Conservation (phyloP, 257 asterid genomes). For the Gardenia jasminoides region DNA sequence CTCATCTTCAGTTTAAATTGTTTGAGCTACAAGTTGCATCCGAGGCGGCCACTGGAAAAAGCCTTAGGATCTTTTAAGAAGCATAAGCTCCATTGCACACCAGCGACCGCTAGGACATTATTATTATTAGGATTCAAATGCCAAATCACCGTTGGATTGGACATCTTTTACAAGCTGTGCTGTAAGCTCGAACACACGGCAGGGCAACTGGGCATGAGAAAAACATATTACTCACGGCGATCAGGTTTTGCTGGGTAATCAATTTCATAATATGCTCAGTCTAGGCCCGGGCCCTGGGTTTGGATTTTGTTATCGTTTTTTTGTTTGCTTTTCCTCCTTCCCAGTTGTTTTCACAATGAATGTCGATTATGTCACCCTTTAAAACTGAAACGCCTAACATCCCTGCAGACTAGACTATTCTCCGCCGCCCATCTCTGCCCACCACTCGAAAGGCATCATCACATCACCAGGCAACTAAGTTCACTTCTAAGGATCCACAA, state of each 20-base stretch:
- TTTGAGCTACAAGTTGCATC: not conserved
- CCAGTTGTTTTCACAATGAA: not conserved
- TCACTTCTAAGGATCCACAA: not conserved
- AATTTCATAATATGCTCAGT: not conserved
- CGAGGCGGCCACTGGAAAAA: not conserved
- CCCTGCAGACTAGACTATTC: not conserved
- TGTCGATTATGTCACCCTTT: too few species aligned
- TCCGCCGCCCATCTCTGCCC: not conserved
- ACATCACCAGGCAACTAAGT: not conserved
- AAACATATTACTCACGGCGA: not conserved
- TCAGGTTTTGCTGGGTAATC: not conserved
- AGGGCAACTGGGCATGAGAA: not conserved
- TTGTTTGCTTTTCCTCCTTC: not conserved
- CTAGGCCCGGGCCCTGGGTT: not conserved
- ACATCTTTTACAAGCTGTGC: not conserved
- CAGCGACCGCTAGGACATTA: not conserved
- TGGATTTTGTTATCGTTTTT: too few species aligned
- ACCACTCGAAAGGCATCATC: too few species aligned
- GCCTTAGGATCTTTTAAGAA: not conserved
- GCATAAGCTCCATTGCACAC: not conserved
- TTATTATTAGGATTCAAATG: too few species aligned
- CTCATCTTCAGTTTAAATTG: not conserved
- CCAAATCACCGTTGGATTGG: not conserved
- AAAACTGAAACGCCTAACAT: not conserved
- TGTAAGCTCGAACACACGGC: not conserved